Conservation (phyloP, 2,329 filamentous ascomycete genomes). For the Fusarium proliferatum region DNA sequence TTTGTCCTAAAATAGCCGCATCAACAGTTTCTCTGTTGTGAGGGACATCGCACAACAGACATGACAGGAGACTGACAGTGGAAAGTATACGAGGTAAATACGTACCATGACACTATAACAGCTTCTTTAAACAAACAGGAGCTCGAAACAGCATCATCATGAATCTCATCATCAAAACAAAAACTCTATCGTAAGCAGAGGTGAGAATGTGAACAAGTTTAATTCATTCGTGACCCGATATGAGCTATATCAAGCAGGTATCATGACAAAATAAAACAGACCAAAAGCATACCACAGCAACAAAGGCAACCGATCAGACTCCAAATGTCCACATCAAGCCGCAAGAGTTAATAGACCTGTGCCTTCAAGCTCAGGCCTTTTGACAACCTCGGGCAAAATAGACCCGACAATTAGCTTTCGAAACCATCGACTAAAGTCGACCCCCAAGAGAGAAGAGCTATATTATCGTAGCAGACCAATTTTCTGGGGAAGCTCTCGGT, state of each 20-base stretch:
- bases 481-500: neutral
- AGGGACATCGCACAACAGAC: neutral
- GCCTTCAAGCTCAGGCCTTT: neutral
- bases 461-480: neutral
- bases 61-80: neutral
- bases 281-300: neutral
- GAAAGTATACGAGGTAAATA: neutral
- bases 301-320: neutral
- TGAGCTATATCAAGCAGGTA: conserved; percentile 10
- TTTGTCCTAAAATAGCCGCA: neutral
- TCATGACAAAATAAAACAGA: conserved; percentile 10
- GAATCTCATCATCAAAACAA: neutral
- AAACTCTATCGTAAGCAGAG: neutral
- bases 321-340: neutral
- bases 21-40: neutral
- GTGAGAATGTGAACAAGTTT: neutral
- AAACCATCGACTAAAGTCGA: neutral
- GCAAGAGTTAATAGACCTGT: neutral
- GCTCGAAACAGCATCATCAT: neutral
- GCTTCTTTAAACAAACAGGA: neutral
- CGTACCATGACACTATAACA: neutral
- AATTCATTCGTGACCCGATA: conserved; percentile 2
- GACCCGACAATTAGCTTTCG: neutral
- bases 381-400: neutral
- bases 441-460: neutral